A percentile compares a stretch with the other conserved stretches of the same genome.
Evolutionary conservation across 129 eudicot genomes (phyloP).

Genomic region (Saposhnikovia divaricata): DNA sequence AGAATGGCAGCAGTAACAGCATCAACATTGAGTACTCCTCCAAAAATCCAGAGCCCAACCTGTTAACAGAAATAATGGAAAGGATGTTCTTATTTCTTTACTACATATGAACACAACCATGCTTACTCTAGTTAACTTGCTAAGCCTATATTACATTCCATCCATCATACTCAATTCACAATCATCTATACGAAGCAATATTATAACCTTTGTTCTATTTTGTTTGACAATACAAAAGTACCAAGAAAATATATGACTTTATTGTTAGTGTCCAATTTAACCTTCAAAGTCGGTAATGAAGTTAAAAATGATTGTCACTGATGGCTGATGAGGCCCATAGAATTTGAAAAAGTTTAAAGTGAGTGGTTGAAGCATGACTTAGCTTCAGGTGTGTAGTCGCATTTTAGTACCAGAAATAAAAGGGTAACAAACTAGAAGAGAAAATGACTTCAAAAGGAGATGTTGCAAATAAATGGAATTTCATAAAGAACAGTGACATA

Average conservation of each 20-base stretch:
- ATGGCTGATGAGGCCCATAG: not conserved
- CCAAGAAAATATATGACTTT: not conserved
- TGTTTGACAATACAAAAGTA: not conserved
- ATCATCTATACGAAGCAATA: too few relatives aligned
- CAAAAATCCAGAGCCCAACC: slow-evolving; percentile 98
- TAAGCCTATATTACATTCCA: not conserved
- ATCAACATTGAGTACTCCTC: slow-evolving; percentile 69
- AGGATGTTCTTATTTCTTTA: not conserved
- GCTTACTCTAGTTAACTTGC: not conserved
- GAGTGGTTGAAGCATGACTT: too few relatives aligned
- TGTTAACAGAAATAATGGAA: slow-evolving; percentile 22
- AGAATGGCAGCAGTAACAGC: slow-evolving; percentile 99
- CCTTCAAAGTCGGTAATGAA: not conserved
- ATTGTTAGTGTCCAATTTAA: not conserved
- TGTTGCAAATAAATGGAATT: too few relatives aligned
- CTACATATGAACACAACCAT: not conserved
- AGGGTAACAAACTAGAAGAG: too few relatives aligned
- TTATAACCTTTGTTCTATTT: not conserved
- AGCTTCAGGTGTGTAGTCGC: too few relatives aligned
- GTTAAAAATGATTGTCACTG: not conserved
- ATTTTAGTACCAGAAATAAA: too few relatives aligned
- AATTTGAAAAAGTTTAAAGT: too few relatives aligned
- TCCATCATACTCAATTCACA: too few relatives aligned
- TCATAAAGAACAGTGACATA: too few relatives aligned
- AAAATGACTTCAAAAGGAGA: too few relatives aligned